These are phyloP conservation scores for Notholithocarpus densiflorus DNA, from an alignment of 306 rosid species.

Conservation along the genomic window DNA sequence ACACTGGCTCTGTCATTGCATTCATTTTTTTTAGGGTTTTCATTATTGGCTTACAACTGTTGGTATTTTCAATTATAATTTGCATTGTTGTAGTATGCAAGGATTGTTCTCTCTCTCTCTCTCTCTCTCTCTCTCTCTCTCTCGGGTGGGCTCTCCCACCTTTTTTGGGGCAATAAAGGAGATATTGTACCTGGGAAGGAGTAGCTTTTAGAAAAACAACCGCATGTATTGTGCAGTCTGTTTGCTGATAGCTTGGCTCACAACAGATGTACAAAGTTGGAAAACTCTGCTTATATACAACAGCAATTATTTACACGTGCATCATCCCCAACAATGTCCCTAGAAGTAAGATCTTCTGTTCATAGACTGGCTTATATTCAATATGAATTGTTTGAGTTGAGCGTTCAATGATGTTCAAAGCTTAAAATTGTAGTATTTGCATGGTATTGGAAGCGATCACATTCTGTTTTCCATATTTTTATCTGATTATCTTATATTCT, in stretches of 20 bases:
- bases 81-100: neutral
- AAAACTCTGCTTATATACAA: too few relatives aligned
- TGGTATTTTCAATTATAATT: neutral
- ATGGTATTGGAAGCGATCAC: too few relatives aligned
- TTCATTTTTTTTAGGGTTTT: neutral
- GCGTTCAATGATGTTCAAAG: too few relatives aligned
- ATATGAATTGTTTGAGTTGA: too few relatives aligned
- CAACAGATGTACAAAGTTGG: neutral
- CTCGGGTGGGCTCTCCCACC: neutral
- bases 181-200: neutral
- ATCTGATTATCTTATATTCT: too few relatives aligned
- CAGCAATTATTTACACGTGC: neutral
- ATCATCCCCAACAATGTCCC: neutral
- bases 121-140: neutral
- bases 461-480: too few relatives aligned
- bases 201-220: neutral
- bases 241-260: neutral
- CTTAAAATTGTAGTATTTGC: too few relatives aligned
- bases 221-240: neutral
- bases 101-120: neutral
- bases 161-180: too few relatives aligned
- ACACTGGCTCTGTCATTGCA: neutral
- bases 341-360: too few relatives aligned
- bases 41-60: neutral
- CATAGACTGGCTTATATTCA: too few relatives aligned